A percentile compares a stretch with the other conserved stretches of the same genome.
phyloP scores from a whole-genome alignment of 306 rosid species.

The Dalbergia cochinchinensis region DNA sequence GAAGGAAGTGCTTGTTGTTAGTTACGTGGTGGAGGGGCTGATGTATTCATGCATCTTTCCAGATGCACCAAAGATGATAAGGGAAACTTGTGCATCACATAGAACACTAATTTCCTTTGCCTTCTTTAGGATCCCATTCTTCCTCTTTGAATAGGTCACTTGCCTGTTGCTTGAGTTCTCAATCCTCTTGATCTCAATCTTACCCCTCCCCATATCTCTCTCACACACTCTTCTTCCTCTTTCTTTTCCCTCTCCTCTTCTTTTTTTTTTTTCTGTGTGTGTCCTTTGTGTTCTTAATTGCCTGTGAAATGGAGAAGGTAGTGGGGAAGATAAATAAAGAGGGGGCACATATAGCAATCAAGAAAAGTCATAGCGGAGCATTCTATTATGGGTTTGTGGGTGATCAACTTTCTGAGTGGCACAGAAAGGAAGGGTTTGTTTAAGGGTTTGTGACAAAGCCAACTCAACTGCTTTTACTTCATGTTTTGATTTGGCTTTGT shows the following conservation, averaged over 20 bases:
- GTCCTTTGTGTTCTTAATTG: constrained; percentile 25
- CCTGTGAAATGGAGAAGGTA: constrained; percentile 35
- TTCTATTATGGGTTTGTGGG: constrained; percentile 68
- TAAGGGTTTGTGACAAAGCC: constrained; percentile 72
- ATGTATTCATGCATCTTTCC: constrained; percentile 79
- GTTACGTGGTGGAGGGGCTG: constrained; percentile 78
- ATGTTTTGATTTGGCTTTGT: constrained; percentile 1
- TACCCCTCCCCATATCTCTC: constrained; percentile 85
- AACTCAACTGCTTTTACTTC: constrained; percentile 56
- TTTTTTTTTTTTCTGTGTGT: not conserved
- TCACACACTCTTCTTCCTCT: not conserved
- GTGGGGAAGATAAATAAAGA: not conserved
- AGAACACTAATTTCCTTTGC: constrained; percentile 87
- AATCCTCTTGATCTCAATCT: constrained; percentile 95
- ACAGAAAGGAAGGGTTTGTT: constrained; percentile 65
- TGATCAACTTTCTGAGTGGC: constrained; percentile 70
- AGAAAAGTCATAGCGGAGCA: constrained; percentile 48
- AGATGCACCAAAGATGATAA: constrained; percentile 64
- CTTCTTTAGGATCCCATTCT: constrained; percentile 81
- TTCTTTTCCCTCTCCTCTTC: not conserved
- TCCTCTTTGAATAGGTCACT: constrained; percentile 91
- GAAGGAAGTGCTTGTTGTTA: not conserved
- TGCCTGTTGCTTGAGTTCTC: constrained; percentile 89
- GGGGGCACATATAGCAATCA: not conserved
- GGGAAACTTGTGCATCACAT: constrained; percentile 87